Evolutionary conservation across 2,329 filamentous ascomycete species (phyloP).

Genomic region (Lachnellula hyalina): DNA sequence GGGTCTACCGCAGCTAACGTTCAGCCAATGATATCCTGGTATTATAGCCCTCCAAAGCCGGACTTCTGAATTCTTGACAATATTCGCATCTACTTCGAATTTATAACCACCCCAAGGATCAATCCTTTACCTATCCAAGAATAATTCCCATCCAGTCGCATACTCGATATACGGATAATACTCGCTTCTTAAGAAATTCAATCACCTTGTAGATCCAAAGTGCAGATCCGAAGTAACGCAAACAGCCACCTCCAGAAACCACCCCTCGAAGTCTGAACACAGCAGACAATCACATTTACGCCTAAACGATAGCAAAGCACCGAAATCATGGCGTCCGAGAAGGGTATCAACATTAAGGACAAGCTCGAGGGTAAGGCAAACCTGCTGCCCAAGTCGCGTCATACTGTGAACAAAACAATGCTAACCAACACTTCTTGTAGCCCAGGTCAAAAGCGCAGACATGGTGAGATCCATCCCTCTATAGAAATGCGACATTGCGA

Average conservation of each 20-base stretch:
- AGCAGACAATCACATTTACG: background rate
- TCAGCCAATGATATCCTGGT: too few relatives aligned
- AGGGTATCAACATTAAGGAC: conserved; percentile 21
- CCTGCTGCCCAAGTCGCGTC: background rate
- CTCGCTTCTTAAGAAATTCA: too few relatives aligned
- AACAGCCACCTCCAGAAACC: background rate
- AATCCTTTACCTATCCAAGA: too few relatives aligned
- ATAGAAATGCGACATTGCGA: background rate
- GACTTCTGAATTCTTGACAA: too few relatives aligned
- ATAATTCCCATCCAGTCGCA: too few relatives aligned
- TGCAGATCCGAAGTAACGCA: background rate
- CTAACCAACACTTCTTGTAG: conserved; percentile 42
- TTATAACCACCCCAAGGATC: too few relatives aligned
- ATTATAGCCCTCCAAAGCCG: too few relatives aligned
- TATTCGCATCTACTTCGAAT: too few relatives aligned
- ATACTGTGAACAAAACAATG: background rate
- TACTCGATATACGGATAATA: too few relatives aligned
- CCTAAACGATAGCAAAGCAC: background rate
- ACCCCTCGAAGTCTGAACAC: background rate
- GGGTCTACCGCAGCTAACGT: too few relatives aligned
- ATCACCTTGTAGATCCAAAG: background rate
- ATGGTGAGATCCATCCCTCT: conserved; percentile 62
- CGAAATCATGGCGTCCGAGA: conserved; percentile 25
- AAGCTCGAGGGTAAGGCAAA: conserved; percentile 29
- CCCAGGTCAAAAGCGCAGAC: conserved; percentile 95